Conservation (phyloP, 306 rosid species). For the Argentina anserina region DNA sequence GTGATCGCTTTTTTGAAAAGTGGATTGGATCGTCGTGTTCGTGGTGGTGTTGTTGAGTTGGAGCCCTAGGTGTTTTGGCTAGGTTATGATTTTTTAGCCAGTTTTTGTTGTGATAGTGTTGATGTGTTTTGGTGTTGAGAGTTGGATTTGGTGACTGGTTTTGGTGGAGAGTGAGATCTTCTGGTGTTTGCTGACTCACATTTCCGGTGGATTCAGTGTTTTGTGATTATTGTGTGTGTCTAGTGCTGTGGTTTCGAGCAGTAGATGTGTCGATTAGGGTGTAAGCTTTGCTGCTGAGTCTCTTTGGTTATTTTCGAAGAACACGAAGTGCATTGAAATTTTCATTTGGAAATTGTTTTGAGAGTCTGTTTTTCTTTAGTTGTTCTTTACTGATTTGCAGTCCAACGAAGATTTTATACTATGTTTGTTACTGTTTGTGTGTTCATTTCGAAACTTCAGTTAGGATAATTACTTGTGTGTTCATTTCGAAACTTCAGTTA, state of each 20-base stretch:
- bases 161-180: slow-evolving; percentile 1
- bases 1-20: neutral
- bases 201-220: neutral
- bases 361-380: neutral
- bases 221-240: neutral
- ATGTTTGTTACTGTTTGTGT: neutral
- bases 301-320: neutral
- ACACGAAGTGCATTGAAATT: too few species aligned
- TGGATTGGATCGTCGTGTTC: neutral
- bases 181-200: neutral
- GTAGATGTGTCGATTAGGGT: neutral
- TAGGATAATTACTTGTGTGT: too few species aligned
- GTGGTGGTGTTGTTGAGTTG: neutral
- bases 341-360: neutral
- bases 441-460: neutral
- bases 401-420: neutral
- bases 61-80: slow-evolving; percentile 16
- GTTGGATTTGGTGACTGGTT: neutral
- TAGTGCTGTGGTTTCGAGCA: neutral
- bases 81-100: slow-evolving; percentile 1
- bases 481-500: neutral
- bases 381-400: neutral
- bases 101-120: slow-evolving; percentile 14
- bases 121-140: neutral
- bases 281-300: neutral